Percentiles rank a stretch among this genome's conserved stretches.
phyloP scores from a whole-genome alignment of 1,284 basidiomycete genomes.

The Takashimella tepidaria region DNA sequence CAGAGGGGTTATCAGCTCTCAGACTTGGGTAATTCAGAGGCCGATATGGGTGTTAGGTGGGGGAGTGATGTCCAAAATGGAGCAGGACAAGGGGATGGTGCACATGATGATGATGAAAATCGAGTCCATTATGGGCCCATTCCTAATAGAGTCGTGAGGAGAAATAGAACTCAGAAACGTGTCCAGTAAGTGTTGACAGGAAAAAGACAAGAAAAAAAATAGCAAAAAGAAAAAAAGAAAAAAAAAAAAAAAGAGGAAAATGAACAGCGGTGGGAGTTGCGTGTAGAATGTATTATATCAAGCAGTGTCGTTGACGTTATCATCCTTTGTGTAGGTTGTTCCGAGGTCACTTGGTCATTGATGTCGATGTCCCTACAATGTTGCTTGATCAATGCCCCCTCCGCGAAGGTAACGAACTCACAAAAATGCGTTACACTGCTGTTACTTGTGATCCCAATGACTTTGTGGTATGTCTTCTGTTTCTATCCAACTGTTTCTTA shows the following conservation, averaged over 20 bases:
- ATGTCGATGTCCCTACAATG: slow-evolving; percentile 78
- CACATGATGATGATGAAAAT: slow-evolving; percentile 27
- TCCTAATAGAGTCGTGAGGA: slow-evolving; percentile 74
- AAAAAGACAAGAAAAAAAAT: too few relatives aligned
- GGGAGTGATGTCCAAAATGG: slow-evolving; percentile 4
- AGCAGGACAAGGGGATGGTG: slow-evolving; percentile 4
- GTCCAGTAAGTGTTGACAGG: slow-evolving; percentile 64
- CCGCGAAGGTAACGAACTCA: slow-evolving; percentile 80
- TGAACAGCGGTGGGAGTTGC: too few relatives aligned
- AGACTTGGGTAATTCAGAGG: slow-evolving; percentile 15
- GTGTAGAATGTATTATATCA: too few relatives aligned
- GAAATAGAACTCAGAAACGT: slow-evolving; percentile 86
- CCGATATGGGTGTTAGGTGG: slow-evolving; percentile 1
- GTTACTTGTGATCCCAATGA: slow-evolving; percentile 92
- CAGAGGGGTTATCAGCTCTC: slow-evolving; percentile 22
- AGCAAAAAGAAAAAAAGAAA: background rate
- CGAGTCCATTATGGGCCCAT: slow-evolving; percentile 67
- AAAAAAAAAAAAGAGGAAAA: background rate
- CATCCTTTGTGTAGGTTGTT: slow-evolving; percentile 58
- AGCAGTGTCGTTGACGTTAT: background rate
- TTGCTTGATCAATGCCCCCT: slow-evolving; percentile 70
- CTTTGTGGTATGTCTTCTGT: slow-evolving; percentile 54
- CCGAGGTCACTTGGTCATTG: slow-evolving; percentile 84
- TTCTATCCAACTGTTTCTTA: background rate
- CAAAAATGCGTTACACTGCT: slow-evolving; percentile 87